These are phyloP conservation scores for Penicillium arizonense DNA, from an alignment of 495 filamentous ascomycete genomes.

Conservation along the genomic window DNA sequence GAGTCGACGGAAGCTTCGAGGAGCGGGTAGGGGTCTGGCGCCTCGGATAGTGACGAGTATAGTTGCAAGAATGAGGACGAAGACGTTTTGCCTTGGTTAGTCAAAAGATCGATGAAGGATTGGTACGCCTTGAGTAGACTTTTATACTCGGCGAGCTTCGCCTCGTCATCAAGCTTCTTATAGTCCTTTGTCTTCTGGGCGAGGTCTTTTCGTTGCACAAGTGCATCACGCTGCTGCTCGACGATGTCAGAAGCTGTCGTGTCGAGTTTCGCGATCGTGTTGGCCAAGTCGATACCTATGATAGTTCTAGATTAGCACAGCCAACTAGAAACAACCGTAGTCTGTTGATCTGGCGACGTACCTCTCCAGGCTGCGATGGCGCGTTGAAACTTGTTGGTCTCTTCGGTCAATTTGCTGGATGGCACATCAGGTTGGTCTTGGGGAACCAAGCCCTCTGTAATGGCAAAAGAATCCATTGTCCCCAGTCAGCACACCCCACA, in stretches of 20 bases:
- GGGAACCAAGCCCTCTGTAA: constrained; percentile 42
- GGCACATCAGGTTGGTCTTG: constrained; percentile 32
- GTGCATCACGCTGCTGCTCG: constrained; percentile 82
- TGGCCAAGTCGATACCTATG: constrained; percentile 83
- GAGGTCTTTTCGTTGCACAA: constrained; percentile 92
- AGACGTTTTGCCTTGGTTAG: constrained; percentile 88
- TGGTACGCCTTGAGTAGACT: constrained; percentile 93
- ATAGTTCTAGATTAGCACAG: constrained; percentile 11
- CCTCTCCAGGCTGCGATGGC: constrained; percentile 97
- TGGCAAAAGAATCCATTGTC: constrained; percentile 45
- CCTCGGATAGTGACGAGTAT: constrained; percentile 92
- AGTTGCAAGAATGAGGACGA: constrained; percentile 88
- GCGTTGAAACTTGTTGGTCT: constrained; percentile 88
- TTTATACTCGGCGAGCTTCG: constrained; percentile 86
- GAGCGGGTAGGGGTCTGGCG: constrained; percentile 93
- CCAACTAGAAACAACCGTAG: constrained; percentile 15
- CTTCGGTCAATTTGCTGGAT: constrained; percentile 44
- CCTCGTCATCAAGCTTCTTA: constrained; percentile 87
- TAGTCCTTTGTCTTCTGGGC: constrained; percentile 99
- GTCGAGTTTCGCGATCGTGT: constrained; percentile 84
- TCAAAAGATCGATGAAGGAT: constrained; percentile 92
- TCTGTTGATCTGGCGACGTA: constrained; percentile 34
- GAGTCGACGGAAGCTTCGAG: constrained; percentile 96
- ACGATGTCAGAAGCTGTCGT: constrained; percentile 91
- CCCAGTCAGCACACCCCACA: constrained; percentile 26